Evolutionary conservation across 257 asterid species (phyloP).

Genomic region (Cinchona pubescens): DNA sequence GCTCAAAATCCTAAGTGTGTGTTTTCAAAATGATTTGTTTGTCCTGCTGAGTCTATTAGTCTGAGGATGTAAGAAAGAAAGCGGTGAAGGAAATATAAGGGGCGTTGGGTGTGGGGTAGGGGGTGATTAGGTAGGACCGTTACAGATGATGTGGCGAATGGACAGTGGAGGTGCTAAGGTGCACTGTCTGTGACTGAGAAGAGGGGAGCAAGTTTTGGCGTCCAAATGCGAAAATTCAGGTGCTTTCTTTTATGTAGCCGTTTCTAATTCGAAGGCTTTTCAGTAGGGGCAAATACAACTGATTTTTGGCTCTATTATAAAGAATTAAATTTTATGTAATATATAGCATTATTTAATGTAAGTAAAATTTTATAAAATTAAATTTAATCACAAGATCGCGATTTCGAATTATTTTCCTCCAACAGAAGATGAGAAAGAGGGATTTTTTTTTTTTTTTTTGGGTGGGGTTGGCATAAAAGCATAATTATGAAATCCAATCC

Average conservation of each 20-base stretch:
- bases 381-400: too few relatives aligned
- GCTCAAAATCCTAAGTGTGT: not conserved
- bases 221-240: not conserved
- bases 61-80: not conserved
- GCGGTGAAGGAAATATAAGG: not conserved
- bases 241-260: not conserved
- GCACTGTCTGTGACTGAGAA: not conserved
- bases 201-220: not conserved
- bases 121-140: constrained; percentile 15
- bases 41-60: not conserved
- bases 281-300: too few relatives aligned
- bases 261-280: not conserved
- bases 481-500: too few relatives aligned
- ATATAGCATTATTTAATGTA: too few relatives aligned
- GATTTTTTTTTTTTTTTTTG: too few relatives aligned
- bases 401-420: too few relatives aligned
- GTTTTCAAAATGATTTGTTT: not conserved
- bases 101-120: not conserved
- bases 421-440: too few relatives aligned
- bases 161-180: not conserved
- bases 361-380: too few relatives aligned
- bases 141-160: constrained; percentile 20
- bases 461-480: too few relatives aligned
- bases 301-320: too few relatives aligned
- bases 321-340: too few relatives aligned